A percentile compares a stretch with the other conserved stretches of the same genome.
Conservation (phyloP, 2,329 filamentous ascomycete species). For the Emericellopsis atlantica region DNA sequence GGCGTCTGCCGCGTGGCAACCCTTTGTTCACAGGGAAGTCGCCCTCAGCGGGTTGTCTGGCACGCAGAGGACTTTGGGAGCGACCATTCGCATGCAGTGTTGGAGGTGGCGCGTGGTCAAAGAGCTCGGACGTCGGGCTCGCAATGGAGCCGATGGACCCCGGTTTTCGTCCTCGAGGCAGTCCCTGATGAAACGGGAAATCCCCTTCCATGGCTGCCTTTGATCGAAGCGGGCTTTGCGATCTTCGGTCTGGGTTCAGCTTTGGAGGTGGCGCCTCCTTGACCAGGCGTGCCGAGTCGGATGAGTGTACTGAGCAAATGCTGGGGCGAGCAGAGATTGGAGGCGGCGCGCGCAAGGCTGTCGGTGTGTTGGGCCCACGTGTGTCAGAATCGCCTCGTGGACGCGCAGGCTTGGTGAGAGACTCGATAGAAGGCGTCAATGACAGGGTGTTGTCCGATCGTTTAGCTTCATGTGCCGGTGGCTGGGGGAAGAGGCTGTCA, state of each 20-base stretch:
- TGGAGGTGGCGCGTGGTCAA: slow-evolving; percentile 3
- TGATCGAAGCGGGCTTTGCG: not conserved
- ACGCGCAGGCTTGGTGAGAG: not conserved
- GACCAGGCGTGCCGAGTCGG: not conserved
- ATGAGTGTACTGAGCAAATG: not conserved
- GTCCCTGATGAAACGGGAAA: too few species aligned
- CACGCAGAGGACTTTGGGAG: slow-evolving; percentile 11
- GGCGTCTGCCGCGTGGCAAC: slow-evolving; percentile 16
- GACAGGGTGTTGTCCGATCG: not conserved
- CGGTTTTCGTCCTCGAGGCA: not conserved
- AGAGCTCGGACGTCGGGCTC: not conserved
- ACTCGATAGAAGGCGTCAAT: not conserved
- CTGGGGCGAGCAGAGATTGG: not conserved
- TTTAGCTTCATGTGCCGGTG: not conserved
- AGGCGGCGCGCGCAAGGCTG: slow-evolving; percentile 1
- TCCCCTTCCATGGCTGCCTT: not conserved
- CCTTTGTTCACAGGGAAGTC: slow-evolving; percentile 20
- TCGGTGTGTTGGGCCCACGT: slow-evolving; percentile 2
- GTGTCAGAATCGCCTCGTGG: slow-evolving; percentile 3
- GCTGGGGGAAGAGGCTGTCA: not conserved
- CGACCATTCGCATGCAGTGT: slow-evolving; percentile 4
- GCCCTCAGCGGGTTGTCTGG: slow-evolving; percentile 13
- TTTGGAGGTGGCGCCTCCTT: not conserved
- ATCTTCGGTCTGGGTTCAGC: not conserved
- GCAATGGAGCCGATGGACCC: not conserved